Evolutionary conservation across 1,139 yeast species (phyloP).

Genomic region (Pichia sp.): DNA sequence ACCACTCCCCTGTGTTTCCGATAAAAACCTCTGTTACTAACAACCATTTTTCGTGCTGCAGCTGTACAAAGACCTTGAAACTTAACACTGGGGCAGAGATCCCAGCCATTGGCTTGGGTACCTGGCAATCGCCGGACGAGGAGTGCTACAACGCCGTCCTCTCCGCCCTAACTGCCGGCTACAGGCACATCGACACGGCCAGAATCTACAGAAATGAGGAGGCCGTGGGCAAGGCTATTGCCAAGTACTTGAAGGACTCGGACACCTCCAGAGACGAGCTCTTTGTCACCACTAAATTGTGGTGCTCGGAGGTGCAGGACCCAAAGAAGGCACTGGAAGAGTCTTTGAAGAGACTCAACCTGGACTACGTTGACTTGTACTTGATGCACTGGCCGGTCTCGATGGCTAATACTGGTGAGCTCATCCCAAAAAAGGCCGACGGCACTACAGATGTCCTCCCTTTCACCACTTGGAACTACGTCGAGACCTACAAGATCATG

Average conservation of each 20-base stretch:
- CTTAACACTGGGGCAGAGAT: slow-evolving; percentile 32
- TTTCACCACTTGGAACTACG: slow-evolving; percentile 48
- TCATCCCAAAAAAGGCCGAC: slow-evolving; percentile 39
- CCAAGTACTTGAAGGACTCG: slow-evolving; percentile 32
- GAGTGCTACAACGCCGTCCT: slow-evolving; percentile 59
- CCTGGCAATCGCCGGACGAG: slow-evolving; percentile 52
- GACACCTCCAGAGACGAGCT: slow-evolving; percentile 43
- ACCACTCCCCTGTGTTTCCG: too few species aligned
- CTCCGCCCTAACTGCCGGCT: slow-evolving; percentile 55
- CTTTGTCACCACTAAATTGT: slow-evolving; percentile 45
- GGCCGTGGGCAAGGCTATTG: slow-evolving; percentile 51
- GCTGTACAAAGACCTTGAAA: slow-evolving; percentile 9
- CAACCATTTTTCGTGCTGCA: not conserved
- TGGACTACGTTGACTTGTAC: slow-evolving; percentile 80
- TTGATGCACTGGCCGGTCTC: slow-evolving; percentile 87
- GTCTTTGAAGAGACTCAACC: slow-evolving; percentile 61
- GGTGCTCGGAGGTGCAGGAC: slow-evolving; percentile 48
- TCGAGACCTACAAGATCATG: slow-evolving; percentile 67
- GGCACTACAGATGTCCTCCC: slow-evolving; percentile 41
- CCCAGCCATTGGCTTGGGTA: slow-evolving; percentile 61
- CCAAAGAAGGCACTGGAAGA: slow-evolving; percentile 57
- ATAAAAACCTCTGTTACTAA: not conserved
- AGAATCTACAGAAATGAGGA: slow-evolving; percentile 51
- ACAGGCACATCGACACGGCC: slow-evolving; percentile 59
- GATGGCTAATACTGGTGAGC: slow-evolving; percentile 38